Evolutionary conservation across 2,329 filamentous ascomycete genomes (phyloP).

Genomic region (Fusarium hostae): DNA sequence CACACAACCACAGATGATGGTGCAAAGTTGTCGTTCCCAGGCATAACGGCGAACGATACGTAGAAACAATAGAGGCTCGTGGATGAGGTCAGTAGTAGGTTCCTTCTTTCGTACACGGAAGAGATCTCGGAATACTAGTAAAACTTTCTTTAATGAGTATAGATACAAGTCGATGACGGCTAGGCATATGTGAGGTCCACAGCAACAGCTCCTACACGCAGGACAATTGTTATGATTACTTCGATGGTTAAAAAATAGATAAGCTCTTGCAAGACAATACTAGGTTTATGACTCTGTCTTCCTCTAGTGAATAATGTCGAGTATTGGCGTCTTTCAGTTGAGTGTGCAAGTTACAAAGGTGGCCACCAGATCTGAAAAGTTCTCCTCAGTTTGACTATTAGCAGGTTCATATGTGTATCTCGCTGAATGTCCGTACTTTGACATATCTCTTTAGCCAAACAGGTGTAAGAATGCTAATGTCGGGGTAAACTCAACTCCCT

Average conservation of each 20-base stretch:
- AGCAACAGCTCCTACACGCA: background rate
- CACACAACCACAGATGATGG: background rate
- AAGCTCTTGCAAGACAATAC: no score
- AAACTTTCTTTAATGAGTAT: background rate
- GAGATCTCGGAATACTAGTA: background rate
- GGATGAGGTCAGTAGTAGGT: background rate
- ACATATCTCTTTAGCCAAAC: no score
- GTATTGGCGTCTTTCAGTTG: background rate
- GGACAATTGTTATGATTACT: background rate
- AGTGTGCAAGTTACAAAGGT: background rate
- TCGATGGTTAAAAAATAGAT: no score
- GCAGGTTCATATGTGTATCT: background rate
- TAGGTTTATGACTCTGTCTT: no score
- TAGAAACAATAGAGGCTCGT: background rate
- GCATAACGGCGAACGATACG: no score
- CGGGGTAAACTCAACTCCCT: background rate
- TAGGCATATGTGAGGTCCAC: background rate
- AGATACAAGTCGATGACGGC: background rate
- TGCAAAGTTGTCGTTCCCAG: background rate
- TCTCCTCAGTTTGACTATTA: background rate
- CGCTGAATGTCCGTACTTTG: accelerated
- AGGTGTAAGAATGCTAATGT: background rate
- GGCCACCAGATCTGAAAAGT: no score
- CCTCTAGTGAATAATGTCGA: background rate
- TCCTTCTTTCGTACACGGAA: background rate